These are phyloP conservation scores for Paramecium primaurelia DNA, from an alignment of 73 alveolate genomes.

Conservation along the genomic window DNA sequence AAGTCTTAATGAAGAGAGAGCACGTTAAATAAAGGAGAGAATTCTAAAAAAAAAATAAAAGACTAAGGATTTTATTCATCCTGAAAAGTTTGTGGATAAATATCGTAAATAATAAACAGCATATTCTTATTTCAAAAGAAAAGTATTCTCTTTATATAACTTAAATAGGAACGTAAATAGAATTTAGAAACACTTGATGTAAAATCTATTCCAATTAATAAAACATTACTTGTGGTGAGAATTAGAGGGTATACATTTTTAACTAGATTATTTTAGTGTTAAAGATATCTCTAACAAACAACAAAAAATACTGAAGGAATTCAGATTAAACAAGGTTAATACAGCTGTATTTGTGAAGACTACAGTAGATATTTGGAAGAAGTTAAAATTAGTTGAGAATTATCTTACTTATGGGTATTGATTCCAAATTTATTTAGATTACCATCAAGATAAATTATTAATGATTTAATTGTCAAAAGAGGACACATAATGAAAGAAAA, in stretches of 20 bases:
- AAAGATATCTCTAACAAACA: constrained; percentile 44
- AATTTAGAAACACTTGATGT: constrained; percentile 34
- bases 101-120: constrained; percentile 55
- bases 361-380: constrained; percentile 5
- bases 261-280: not conserved
- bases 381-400: constrained; percentile 53
- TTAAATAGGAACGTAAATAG: not conserved
- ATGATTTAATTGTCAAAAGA: constrained; percentile 52
- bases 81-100: constrained; percentile 52
- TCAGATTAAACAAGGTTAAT: constrained; percentile 29
- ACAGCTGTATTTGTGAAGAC: constrained; percentile 48
- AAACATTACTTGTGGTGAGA: constrained; percentile 55
- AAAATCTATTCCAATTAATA: constrained; percentile 29
- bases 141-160: not conserved
- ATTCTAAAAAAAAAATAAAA: constrained; percentile 19
- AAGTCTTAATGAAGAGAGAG: constrained; percentile 36
- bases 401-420: constrained; percentile 56
- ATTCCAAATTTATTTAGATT: not conserved
- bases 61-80: constrained; percentile 34
- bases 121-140: constrained; percentile 48
- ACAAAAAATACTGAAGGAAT: constrained; percentile 24
- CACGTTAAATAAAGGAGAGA: constrained; percentile 44
- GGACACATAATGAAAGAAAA: constrained; percentile 53
- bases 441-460: constrained; percentile 50
- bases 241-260: constrained; percentile 56